Base-by-base conservation (phyloP, 1,139 yeast species). In the Zygosaccharomyces sapae region DNA sequence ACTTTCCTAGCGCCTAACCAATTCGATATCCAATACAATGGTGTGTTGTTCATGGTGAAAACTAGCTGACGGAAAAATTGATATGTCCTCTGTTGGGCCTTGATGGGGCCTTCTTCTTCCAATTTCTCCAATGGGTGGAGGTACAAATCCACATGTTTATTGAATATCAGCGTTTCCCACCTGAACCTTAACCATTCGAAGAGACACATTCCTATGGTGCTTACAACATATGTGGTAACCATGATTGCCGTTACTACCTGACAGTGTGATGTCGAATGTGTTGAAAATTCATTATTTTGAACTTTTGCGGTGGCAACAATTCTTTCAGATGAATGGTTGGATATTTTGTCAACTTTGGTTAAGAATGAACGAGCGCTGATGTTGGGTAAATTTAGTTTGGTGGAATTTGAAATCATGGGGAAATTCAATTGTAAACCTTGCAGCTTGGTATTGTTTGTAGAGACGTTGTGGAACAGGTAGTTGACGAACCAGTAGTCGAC, bases 401-500 rank as follows among this genome's bases (percentile, higher is more conserved):
- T 37, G 12, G 44, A 31, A 25, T 40, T 33, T 5, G 48, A 20
- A 20, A 48, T 25, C 3, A 30, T 7, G 6, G 48, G 47, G n/a
- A 42, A 30, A 10, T 20, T 13, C 16, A 38, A 12, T 16, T 29
- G 16, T 13, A 38, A 27, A 27, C 10, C 27, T 13, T 29, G 36
- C 4, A 45, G 13, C 4, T 34, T 33, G 3, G 34, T 16, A 22
- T 46, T 25, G 7, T 45, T 34, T 13, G 39, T 22, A 5, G 55
- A 41, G 6, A 44, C 37, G 27, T 46, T 46, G 5, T 37, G 38
- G 31, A 49, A 47, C 6, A 51, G 12, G 3, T 30, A 39, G 24
- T 41, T 22, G 6, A 53, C 45, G 33, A 51, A 48, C 53, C 52
- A 47, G 33, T 41, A 48, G 35, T 50, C 38, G 12, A 54, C 33